Conservation (phyloP, 1,284 basidiomycete species). For the Ustilago tritici region DNA sequence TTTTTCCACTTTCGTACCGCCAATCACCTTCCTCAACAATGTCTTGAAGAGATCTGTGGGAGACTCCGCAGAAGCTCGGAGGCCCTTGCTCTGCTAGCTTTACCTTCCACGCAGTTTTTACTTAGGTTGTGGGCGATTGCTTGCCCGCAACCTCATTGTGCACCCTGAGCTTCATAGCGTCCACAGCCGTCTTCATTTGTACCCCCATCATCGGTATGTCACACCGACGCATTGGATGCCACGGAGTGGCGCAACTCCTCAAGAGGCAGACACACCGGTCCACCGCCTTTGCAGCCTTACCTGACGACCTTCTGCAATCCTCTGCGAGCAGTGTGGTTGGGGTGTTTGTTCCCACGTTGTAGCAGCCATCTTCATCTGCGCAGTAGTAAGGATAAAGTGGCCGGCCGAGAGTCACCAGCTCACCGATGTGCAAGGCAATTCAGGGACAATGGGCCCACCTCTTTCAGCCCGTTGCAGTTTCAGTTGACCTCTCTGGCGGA, state of each 20-base stretch:
- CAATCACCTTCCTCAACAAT: background rate
- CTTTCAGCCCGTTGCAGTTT: background rate
- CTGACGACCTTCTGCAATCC: background rate
- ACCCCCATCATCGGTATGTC: background rate
- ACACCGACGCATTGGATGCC: background rate
- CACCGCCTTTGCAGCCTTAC: background rate
- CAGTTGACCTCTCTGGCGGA: background rate
- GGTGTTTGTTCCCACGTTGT: constrained; percentile 4
- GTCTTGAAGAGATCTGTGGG: background rate
- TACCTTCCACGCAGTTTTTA: background rate
- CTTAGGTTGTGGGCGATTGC: background rate
- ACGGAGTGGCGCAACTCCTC: constrained; percentile 1
- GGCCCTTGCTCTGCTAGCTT: background rate
- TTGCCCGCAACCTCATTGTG: background rate
- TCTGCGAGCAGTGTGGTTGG: too few relatives aligned
- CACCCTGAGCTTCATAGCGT: background rate
- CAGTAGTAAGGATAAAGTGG: background rate
- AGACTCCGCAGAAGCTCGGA: background rate
- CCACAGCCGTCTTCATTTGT: background rate
- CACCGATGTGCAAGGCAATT: background rate
- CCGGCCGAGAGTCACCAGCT: background rate
- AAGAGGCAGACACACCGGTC: background rate
- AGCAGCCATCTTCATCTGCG: constrained; percentile 12
- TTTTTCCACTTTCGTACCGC: background rate
- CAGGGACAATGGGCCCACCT: background rate